Percentiles rank a stretch among this genome's conserved stretches.
These are phyloP conservation scores for Alternaria sp. DNA, from an alignment of 2,329 filamentous ascomycete species.

Conservation along the genomic window DNA sequence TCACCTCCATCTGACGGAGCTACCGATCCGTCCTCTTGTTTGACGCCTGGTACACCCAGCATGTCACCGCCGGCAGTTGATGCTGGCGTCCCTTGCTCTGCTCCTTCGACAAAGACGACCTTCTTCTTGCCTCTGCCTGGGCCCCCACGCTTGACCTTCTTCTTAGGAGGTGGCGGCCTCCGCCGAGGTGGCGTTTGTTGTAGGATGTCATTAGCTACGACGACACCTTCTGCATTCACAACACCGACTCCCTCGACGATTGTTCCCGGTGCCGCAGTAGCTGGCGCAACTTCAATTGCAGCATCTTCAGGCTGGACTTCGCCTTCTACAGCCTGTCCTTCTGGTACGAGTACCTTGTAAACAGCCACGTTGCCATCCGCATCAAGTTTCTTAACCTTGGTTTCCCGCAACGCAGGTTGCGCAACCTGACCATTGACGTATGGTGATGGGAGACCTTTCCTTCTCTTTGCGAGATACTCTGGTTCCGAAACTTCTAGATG, in stretches of 20 bases:
- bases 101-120: constrained; percentile 61
- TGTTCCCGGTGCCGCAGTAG: constrained; percentile 62
- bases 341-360: constrained; percentile 80
- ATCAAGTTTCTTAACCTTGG: constrained; percentile 79
- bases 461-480: constrained; percentile 67
- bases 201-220: constrained; percentile 57
- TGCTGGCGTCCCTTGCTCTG: constrained; percentile 35
- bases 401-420: constrained; percentile 67
- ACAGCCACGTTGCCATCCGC: constrained; percentile 79
- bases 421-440: constrained; percentile 32
- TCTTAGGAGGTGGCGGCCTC: constrained; percentile 76
- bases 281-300: constrained; percentile 52
- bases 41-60: constrained; percentile 36
- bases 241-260: constrained; percentile 65
- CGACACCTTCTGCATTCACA: constrained; percentile 66
- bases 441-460: constrained; percentile 62
- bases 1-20: constrained; percentile 46
- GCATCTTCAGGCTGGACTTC: constrained; percentile 71
- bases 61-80: constrained; percentile 29
- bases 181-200: constrained; percentile 62
- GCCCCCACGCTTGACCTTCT: constrained; percentile 77
- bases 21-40: constrained; percentile 50
- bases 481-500: constrained; percentile 64
- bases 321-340: constrained; percentile 80
- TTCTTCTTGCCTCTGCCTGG: constrained; percentile 82